Base-by-base conservation (phyloP, 2,329 filamentous ascomycete genomes). In the Fusarium penzigii region DNA sequence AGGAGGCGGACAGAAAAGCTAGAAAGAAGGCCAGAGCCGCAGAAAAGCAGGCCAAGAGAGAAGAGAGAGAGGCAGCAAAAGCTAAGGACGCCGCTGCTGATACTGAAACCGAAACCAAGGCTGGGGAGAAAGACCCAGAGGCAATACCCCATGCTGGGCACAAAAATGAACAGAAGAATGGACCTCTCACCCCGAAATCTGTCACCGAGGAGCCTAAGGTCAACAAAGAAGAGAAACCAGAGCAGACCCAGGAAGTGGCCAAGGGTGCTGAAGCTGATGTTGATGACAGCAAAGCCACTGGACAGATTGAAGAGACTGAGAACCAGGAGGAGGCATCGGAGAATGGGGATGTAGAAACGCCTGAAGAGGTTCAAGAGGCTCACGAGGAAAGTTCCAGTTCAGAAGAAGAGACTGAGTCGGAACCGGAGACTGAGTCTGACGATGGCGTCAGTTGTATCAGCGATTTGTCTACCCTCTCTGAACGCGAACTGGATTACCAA, bases 1-100 rank as follows among this genome's bases (percentile, higher is more conserved):
- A 86, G 70, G 90, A 89, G 75, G 82, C 86, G 6, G 61, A 75
- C 53, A 70, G 73, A 43, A 69, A 65, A 53, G 56, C 53, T 2
- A 58, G 20, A 7, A 25, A 7, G 7, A 7, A 25, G 20, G 20
- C 20, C 20, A 25, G 20, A 25, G 20, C 20, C 7, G 20, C 20
- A 25, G 20, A 44, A 29, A 48, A 52, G 25, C 53, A 45, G 3
- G 55, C 57, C 3, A 49, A 44, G 0, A 54, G 53, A 17, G 58
- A 58, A n/a, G 59, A 56, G 38, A 65, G 55, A 40, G 57, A 49
- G 6, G 59, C 53, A 11, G 25, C 39, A 8, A 49, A 49, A 12
- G 55, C 55, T 14, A 50, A 53, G 5, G 38, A 48, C 25, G 51
- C 20, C 29, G 52, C 44, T 14, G 39, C 29, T 6, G 45, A 59